Evolutionary conservation across 805 yeast genomes (phyloP).

Genomic region (Saccharomycopsis sp.): DNA sequence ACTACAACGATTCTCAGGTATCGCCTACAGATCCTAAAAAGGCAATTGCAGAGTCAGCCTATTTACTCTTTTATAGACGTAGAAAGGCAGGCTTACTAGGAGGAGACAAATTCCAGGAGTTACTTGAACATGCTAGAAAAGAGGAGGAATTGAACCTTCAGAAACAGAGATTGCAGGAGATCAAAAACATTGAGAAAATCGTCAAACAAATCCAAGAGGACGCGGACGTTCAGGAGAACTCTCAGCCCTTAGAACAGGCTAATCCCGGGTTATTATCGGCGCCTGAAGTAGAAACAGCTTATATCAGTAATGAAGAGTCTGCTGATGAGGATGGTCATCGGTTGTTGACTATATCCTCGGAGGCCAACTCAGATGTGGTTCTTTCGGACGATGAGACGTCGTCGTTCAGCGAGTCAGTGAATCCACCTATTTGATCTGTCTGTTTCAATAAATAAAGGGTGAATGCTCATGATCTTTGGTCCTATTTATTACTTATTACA

Average conservation of each 20-base stretch:
- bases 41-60: slow-evolving; percentile 72
- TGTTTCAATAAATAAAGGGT: no score
- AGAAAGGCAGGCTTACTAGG: slow-evolving; percentile 38
- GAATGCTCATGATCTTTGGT: no score
- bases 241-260: not conserved
- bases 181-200: slow-evolving; percentile 8
- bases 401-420: slow-evolving; percentile 6
- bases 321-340: not conserved
- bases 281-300: not conserved
- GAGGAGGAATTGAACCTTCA: slow-evolving; percentile 15
- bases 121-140: slow-evolving; percentile 38
- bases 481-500: no score
- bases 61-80: slow-evolving; percentile 74
- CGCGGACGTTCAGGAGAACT: not conserved
- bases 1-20: slow-evolving; percentile 82
- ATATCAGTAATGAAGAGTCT: not conserved
- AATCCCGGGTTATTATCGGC: not conserved
- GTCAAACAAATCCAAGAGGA: slow-evolving; percentile 10
- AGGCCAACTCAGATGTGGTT: not conserved
- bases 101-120: slow-evolving; percentile 36
- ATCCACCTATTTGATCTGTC: slow-evolving; percentile 6
- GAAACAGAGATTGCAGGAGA: slow-evolving; percentile 4
- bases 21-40: slow-evolving; percentile 51
- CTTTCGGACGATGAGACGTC: slow-evolving; percentile 5
- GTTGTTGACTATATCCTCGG: not conserved